Evolutionary conservation across 495 filamentous ascomycete species (phyloP).

Genomic region (Aspergillus sclerotioniger): DNA sequence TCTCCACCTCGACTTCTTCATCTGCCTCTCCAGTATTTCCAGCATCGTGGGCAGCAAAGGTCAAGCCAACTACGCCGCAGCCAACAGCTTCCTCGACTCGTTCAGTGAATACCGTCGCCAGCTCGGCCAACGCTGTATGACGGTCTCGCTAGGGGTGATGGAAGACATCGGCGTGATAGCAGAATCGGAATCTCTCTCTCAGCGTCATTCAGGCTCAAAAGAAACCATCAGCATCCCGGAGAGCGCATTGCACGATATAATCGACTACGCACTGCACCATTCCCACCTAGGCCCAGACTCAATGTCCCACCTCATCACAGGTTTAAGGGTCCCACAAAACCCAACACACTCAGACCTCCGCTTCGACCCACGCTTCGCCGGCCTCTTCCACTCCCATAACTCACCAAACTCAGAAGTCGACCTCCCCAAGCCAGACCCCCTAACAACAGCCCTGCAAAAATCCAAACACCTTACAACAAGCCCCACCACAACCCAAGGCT

Average conservation of each 20-base stretch:
- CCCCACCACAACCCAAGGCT: neutral
- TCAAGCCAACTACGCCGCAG: slow-evolving; percentile 18
- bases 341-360: slow-evolving; percentile 4
- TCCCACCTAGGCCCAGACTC: no score
- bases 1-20: slow-evolving; percentile 11
- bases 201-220: neutral
- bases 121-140: slow-evolving; percentile 4
- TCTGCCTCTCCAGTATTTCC: slow-evolving; percentile 13
- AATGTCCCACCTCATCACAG: neutral
- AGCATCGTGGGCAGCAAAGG: slow-evolving; percentile 12
- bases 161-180: slow-evolving; percentile 14
- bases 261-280: neutral
- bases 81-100: slow-evolving; percentile 14
- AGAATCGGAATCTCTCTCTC: neutral
- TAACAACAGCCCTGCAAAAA: neutral
- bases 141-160: slow-evolving; percentile 9
- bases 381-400: slow-evolving; percentile 1
- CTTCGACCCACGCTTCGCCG: slow-evolving; percentile 10
- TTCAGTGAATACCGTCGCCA: slow-evolving; percentile 9
- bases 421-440: neutral
- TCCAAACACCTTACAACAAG: neutral
- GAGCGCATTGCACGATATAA: neutral
- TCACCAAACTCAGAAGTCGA: neutral
- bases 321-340: slow-evolving; percentile 8
- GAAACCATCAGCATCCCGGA: neutral